Percentiles rank a stretch among this genome's conserved stretches.
phyloP scores from a whole-genome alignment of 2,329 filamentous ascomycete species.

The Cercospora citrullina region DNA sequence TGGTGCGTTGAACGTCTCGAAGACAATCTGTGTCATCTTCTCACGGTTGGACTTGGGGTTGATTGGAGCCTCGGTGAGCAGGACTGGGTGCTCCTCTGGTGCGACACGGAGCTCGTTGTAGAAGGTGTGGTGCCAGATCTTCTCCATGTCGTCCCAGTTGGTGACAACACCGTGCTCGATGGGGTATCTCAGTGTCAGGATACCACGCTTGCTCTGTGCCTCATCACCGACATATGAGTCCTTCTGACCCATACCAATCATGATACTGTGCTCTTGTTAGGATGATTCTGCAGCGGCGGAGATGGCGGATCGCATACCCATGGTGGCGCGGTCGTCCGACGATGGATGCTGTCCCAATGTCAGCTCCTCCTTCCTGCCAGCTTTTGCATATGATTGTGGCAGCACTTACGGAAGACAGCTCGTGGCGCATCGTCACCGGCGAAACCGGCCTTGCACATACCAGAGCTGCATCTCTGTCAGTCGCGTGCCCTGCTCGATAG shows the following conservation, averaged over 20 bases:
- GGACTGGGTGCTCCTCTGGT: slow-evolving; percentile 98
- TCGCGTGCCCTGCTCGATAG: slow-evolving; percentile 15
- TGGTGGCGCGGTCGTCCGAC: slow-evolving; percentile 99
- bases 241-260: slow-evolving; percentile 99
- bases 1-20: slow-evolving; percentile 99
- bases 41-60: slow-evolving; percentile 99
- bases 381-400: slow-evolving; percentile 29
- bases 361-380: slow-evolving; percentile 25
- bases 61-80: slow-evolving; percentile 98
- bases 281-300: slow-evolving; percentile 28
- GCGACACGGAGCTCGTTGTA: slow-evolving; percentile 99
- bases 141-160: slow-evolving; percentile 99
- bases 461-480: slow-evolving; percentile 68
- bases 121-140: slow-evolving; percentile 99
- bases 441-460: slow-evolving; percentile 99
- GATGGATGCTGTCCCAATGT: slow-evolving; percentile 75
- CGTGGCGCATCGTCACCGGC: slow-evolving; percentile 99
- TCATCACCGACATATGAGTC: slow-evolving; percentile 99
- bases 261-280: slow-evolving; percentile 72
- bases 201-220: slow-evolving; percentile 99
- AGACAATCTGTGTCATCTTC: slow-evolving; percentile 99
- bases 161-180: slow-evolving; percentile 99
- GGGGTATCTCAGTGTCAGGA: slow-evolving; percentile 97
- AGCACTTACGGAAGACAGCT: slow-evolving; percentile 98
- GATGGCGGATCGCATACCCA: slow-evolving; percentile 66